Percentiles rank a stretch among this genome's conserved stretches.
Evolutionary conservation across 805 yeast genomes (phyloP).

Genomic region (Cyberlindnera misumaiensis): DNA sequence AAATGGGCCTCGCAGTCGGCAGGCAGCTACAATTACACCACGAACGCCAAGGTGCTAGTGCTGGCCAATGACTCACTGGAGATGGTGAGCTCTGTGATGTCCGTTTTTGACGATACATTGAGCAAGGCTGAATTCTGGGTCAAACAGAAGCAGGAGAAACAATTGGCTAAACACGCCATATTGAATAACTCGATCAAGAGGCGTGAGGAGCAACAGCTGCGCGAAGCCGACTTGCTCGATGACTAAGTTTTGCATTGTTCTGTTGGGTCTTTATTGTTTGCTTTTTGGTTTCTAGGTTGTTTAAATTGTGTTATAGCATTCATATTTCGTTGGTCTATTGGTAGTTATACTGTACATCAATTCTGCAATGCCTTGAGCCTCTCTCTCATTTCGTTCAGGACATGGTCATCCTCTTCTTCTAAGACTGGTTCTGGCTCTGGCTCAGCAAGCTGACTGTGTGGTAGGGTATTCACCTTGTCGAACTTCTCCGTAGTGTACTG

Average conservation of each 20-base stretch:
- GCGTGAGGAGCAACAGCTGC: slow-evolving; percentile 3
- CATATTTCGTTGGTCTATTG: too few relatives aligned
- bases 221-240: too few relatives aligned
- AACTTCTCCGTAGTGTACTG: slow-evolving; percentile 38
- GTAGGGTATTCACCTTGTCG: slow-evolving; percentile 30
- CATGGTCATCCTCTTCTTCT: slow-evolving; percentile 58
- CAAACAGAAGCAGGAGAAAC: slow-evolving; percentile 35
- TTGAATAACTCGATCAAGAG: slow-evolving; percentile 15
- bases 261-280: too few relatives aligned
- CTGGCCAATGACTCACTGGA: slow-evolving; percentile 87
- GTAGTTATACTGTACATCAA: slow-evolving; percentile 15
- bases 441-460: slow-evolving; percentile 23
- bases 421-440: slow-evolving; percentile 18
- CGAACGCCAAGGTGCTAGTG: slow-evolving; percentile 67
- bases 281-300: too few relatives aligned
- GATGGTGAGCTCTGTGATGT: slow-evolving; percentile 73
- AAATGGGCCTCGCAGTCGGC: slow-evolving; percentile 49
- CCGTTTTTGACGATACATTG: slow-evolving; percentile 78
- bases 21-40: slow-evolving; percentile 20
- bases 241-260: too few relatives aligned
- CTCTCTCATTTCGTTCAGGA: slow-evolving; percentile 82
- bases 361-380: slow-evolving; percentile 78
- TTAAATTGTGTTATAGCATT: too few relatives aligned
- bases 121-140: slow-evolving; percentile 85
- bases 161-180: slow-evolving; percentile 25